Conservation (phyloP, 2,329 filamentous ascomycete species). For the Pezicula carpinea region DNA sequence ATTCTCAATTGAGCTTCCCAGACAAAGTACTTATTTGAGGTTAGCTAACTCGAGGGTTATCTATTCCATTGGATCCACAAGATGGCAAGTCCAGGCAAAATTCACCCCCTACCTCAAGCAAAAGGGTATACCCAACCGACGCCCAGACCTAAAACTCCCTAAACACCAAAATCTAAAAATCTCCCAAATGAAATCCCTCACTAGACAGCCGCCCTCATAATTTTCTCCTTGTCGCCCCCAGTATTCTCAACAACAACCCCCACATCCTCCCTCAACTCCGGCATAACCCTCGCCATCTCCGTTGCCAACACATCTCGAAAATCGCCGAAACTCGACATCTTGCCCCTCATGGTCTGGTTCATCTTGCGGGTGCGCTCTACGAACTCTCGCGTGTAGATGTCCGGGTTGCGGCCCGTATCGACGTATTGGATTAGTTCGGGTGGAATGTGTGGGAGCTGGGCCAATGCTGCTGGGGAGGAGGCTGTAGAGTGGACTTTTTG, state of each 20-base stretch:
- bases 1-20: no score
- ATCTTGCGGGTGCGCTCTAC: conserved; percentile 62
- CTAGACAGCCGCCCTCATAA: conserved; percentile 1
- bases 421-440: conserved; percentile 64
- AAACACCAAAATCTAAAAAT: no score
- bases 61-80: no score
- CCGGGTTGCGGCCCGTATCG: conserved; percentile 66
- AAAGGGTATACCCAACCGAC: conserved; percentile 2
- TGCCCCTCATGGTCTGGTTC: conserved; percentile 64
- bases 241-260: conserved; percentile 21
- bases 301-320: conserved; percentile 59
- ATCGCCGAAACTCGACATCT: conserved; percentile 53
- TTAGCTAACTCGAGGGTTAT: no score
- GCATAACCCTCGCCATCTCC: conserved; percentile 26
- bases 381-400: conserved; percentile 71
- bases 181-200: neutral
- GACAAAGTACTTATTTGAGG: no score
- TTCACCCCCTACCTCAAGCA: neutral
- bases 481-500: conserved; percentile 37
- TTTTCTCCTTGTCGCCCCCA: conserved; percentile 11
- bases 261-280: conserved; percentile 27
- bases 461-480: conserved; percentile 27
- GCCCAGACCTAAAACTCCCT: no score
- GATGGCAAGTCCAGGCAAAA: no score
- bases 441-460: conserved; percentile 47